Evolutionary conservation across 169 alveolate species (phyloP).

Genomic region (Plasmodium gallinaceum): DNA sequence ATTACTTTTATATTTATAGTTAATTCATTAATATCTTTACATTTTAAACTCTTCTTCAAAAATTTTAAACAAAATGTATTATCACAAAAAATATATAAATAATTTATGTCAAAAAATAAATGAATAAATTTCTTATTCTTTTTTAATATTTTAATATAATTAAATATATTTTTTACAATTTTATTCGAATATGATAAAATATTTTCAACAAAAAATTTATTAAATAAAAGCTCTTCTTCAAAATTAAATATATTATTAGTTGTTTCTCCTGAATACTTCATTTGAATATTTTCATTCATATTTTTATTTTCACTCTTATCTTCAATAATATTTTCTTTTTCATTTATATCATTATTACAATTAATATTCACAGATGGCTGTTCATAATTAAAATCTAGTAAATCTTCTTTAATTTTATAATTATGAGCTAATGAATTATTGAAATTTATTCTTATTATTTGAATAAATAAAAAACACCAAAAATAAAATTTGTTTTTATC

Average conservation of each 20-base stretch:
- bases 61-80: constrained; percentile 30
- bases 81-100: constrained; percentile 57
- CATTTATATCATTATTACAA: neutral
- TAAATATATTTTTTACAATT: constrained; percentile 21
- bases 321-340: neutral
- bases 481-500: constrained; percentile 56
- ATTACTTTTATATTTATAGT: constrained; percentile 45
- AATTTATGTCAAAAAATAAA: constrained; percentile 48
- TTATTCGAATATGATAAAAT: constrained; percentile 1
- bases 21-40: constrained; percentile 28
- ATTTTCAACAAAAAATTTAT: constrained; percentile 1
- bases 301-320: neutral
- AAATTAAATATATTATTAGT: neutral
- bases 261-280: neutral
- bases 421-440: neutral
- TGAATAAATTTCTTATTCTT: constrained; percentile 39
- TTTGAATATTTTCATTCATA: neutral
- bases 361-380: neutral
- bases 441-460: constrained; percentile 35
- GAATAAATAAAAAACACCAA: constrained; percentile 47
- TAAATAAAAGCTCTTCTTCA: constrained; percentile 29
- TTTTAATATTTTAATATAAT: constrained; percentile 54
- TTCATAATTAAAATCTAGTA: no score
- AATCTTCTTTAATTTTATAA: neutral
- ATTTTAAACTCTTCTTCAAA: constrained; percentile 12